Evolutionary conservation across 1,139 yeast genomes (phyloP), one percentile per base, ranked within the genome.

Genomic region (Hansenula lynferdii): DNA sequence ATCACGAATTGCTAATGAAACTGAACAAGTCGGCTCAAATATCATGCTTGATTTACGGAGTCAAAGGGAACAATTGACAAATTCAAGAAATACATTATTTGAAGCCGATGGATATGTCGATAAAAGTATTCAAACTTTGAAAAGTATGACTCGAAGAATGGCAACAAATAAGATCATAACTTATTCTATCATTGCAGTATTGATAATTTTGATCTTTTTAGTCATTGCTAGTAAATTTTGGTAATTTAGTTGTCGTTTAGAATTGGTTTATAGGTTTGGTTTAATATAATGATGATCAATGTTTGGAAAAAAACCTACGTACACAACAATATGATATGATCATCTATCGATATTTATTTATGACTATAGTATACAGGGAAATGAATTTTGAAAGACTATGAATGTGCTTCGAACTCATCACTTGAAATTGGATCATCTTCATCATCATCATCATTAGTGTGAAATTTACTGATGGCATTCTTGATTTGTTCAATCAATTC

Each of bases 51-150:
- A 92, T 60, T 69, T 94, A 50, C 71, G 97, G 43, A 83, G 95
- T 17, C 99, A 94, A 65, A 71, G 98, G 42, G 98, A 94, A 55
- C 97, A 95, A 56, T 77, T 94, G 38, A 65, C 76, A 36, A 89
- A 90, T 49, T 78, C 96, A 14, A 75, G 97, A 58, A 80, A 80
- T 51, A 86, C 95, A 0, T 69, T 94, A 38, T 74, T 77, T 62
- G 94, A 89, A 46, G 97, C 98, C 0, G 97, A 94, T 57, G 79
- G 85, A 1, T 89, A 90, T 54, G 96, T 94, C 38, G 98, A 92
- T 61, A 81, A 84, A 57, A 82, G 95, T 39, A 76, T 94, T 43
- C 77, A 85, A 43, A 94, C 98, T 1, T 68, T 94, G 54, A 81
- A 87, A 54, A 75, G 87, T 18, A 94, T 94, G 98, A 84, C 96